Evolutionary conservation across 2,329 filamentous ascomycete species (phyloP).

Genomic region (Botrytis paeoniae): DNA sequence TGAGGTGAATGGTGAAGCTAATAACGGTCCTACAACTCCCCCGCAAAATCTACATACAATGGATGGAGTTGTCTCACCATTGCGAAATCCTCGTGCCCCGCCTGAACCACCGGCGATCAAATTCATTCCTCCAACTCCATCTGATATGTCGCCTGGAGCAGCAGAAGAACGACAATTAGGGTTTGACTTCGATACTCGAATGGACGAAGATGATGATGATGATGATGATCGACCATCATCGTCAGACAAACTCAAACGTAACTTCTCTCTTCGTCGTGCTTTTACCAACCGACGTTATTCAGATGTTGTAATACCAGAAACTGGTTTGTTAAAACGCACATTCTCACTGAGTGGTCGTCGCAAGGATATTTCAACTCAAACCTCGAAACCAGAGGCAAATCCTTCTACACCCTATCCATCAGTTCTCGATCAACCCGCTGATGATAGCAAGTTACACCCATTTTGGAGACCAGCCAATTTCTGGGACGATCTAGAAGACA

Average conservation of each 20-base stretch:
- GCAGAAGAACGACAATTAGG: slow-evolving; percentile 53
- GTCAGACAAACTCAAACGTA: slow-evolving; percentile 44
- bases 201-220: slow-evolving; percentile 38
- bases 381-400: slow-evolving; percentile 30
- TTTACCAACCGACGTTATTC: slow-evolving; percentile 50
- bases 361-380: slow-evolving; percentile 32
- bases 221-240: slow-evolving; percentile 39
- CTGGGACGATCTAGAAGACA: slow-evolving; percentile 42
- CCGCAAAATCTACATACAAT: slow-evolving; percentile 48
- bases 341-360: slow-evolving; percentile 33
- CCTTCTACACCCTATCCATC: slow-evolving; percentile 41
- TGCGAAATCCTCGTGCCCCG: slow-evolving; percentile 60
- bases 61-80: slow-evolving; percentile 58
- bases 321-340: slow-evolving; percentile 52
- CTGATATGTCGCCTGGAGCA: slow-evolving; percentile 53
- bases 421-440: slow-evolving; percentile 47
- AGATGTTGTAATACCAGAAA: slow-evolving; percentile 47
- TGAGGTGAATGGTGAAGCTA: slow-evolving; percentile 40
- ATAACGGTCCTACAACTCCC: slow-evolving; percentile 48
- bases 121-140: slow-evolving; percentile 62
- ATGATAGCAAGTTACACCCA: slow-evolving; percentile 56
- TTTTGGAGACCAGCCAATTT: slow-evolving; percentile 58
- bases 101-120: slow-evolving; percentile 56
- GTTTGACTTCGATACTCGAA: slow-evolving; percentile 41
- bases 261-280: slow-evolving; percentile 52